Base-by-base conservation (phyloP, 2,329 filamentous ascomycete genomes). In the Lecanicillium sp. region DNA sequence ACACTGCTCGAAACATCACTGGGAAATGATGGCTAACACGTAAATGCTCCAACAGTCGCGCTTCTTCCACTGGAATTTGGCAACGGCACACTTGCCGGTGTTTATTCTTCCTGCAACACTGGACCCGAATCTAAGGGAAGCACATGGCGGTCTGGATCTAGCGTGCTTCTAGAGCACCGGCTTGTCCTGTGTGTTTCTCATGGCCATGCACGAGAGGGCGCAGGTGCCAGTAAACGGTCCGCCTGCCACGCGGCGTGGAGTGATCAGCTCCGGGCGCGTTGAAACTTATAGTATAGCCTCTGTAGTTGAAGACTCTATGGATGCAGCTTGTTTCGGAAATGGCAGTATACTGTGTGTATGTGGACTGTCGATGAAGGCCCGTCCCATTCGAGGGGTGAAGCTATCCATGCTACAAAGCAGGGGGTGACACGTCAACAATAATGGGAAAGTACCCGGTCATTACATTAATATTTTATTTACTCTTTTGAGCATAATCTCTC, bases 311-410 rank as follows among this genome's bases (percentile, higher is more conserved):
- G 30, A 23, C 41, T 5, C 9, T 19, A 26, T 26, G 19, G 5
- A 44, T 14, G 9, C 24, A 27, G 10, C 20, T 39, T 11, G 20
- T 9, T 19, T 32, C 35, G 11, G 20, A 24, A n/a, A 29, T 29
- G 23, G 33, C 21, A 12, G n/a, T 21, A n/a, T 23, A 26, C n/a
- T n/a, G n/a, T n/a, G n/a, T n/a, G n/a, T n/a, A n/a, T n/a, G n/a
- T n/a, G n/a, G n/a, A n/a, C n/a, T n/a, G n/a, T n/a, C n/a, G n/a
- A n/a, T n/a, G n/a, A n/a, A n/a, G n/a, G n/a, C n/a, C n/a, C n/a
- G n/a, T n/a, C n/a, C n/a, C n/a, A n/a, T n/a, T n/a, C 6, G 24
- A 44, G 43, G 43, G 29, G 43, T 45, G 33, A 38, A 15, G 10
- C 5, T 38, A 45, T 38, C 43, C 24, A 20, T 6, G 15, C 33